Base-by-base conservation (phyloP, 2,329 filamentous ascomycete genomes). In the Sporothrix euskadiensis region DNA sequence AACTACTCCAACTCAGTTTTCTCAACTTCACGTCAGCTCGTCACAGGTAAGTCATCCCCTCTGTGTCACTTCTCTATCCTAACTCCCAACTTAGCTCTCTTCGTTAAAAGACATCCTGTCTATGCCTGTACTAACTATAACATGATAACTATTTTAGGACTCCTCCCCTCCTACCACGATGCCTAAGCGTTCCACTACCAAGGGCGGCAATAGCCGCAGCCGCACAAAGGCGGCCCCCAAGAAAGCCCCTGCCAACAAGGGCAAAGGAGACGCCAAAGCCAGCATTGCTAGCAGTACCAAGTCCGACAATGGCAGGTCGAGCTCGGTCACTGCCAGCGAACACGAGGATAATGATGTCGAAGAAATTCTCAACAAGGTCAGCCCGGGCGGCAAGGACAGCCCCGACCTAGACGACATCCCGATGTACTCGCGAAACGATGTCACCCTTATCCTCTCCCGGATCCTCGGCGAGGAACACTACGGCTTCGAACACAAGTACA, bases 401-500 rank as follows among this genome's bases (percentile, higher is more conserved):
- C 44, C 44, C 4, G 44, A 49, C 44, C 44, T 49, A 19, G 44
- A 49, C 14, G 44, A 49, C 44, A 19, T 49, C 6, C 44, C 44
- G 14, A 49, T 49, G 14, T 49, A 49, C 44, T 49, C 44, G 14
- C 12, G 14, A 14, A 49, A 19, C 14, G 44, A 49, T 19, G 44
- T 49, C 10, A 16, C 22, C 7, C 52, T 9, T 5, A 56, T 56
- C 14, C 12, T 49, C 44, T 49, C 22, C 52, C 8, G 22, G 5
- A 16, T 61, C 32, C 19, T 41, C 3, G 61, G 61, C 12, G 39
- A 66, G 39, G 61, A 66, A n/a, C 41, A 8, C n/a, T 30, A 47
- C 14, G 61, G 61, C 39, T 66, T 66, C n/a, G 61, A 66, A 39
- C n/a, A 66, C n/a, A 41, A 66, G 6, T 66, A 66, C 12, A 39